Evolutionary conservation across 2,329 filamentous ascomycete species (phyloP).

Genomic region (Penicillium sp.): DNA sequence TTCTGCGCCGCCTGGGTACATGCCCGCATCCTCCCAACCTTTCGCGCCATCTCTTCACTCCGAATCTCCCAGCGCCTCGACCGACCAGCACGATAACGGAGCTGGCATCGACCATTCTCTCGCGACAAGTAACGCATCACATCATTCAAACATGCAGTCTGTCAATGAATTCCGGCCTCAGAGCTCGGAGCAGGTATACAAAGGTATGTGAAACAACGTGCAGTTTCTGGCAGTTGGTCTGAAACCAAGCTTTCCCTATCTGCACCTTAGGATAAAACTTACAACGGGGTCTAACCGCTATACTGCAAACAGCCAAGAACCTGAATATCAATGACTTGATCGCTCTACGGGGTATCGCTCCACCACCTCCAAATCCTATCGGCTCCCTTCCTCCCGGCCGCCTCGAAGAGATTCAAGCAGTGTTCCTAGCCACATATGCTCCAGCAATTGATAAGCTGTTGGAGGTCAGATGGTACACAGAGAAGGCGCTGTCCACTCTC

Average conservation of each 20-base stretch:
- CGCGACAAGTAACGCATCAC: constrained; percentile 51
- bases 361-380: constrained; percentile 61
- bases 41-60: constrained; percentile 47
- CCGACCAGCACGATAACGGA: constrained; percentile 63
- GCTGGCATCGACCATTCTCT: constrained; percentile 71
- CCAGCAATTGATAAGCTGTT: constrained; percentile 75
- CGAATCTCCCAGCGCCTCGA: constrained; percentile 47
- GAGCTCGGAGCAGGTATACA: constrained; percentile 31
- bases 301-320: constrained; percentile 60
- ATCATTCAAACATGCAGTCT: constrained; percentile 44
- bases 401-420: constrained; percentile 71
- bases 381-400: constrained; percentile 52
- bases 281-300: constrained; percentile 47
- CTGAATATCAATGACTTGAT: constrained; percentile 79
- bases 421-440: constrained; percentile 79
- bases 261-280: neutral
- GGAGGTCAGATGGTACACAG: constrained; percentile 82
- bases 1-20: constrained; percentile 48
- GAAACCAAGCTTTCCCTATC: neutral
- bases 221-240: too few relatives aligned
- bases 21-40: constrained; percentile 47
- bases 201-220: constrained; percentile 21
- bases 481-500: constrained; percentile 59
- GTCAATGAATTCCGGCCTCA: constrained; percentile 35
- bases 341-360: constrained; percentile 64